phyloP scores from a whole-genome alignment of 306 rosid species.

The Acacia melanoxylon region DNA sequence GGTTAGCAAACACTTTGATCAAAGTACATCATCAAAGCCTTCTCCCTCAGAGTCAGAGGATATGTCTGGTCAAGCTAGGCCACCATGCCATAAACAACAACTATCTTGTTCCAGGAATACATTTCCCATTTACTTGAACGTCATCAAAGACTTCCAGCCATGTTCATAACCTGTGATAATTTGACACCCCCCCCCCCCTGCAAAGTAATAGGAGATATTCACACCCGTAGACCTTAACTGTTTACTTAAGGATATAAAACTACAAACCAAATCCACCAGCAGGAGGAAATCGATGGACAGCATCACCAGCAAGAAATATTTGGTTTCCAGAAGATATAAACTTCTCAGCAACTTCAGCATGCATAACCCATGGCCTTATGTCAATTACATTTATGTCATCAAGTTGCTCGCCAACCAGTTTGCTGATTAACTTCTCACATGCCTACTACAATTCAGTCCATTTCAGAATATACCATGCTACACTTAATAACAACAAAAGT shows the following conservation, averaged over 20 bases:
- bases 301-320: slow-evolving; percentile 87
- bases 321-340: slow-evolving; percentile 56
- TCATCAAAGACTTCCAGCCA: slow-evolving; percentile 7
- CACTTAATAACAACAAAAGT: slow-evolving; percentile 16
- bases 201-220: slow-evolving; percentile 16
- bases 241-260: slow-evolving; percentile 29
- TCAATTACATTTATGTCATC: slow-evolving; percentile 71
- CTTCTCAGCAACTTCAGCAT: slow-evolving; percentile 96
- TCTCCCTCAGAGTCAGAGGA: background rate
- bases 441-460: slow-evolving; percentile 50
- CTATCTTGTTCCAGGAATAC: background rate
- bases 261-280: slow-evolving; percentile 98
- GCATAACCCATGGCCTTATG: slow-evolving; percentile 95
- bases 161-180: background rate
- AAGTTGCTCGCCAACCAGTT: slow-evolving; percentile 80
- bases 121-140: background rate
- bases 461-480: slow-evolving; percentile 25
- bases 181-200: background rate
- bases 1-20: background rate
- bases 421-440: slow-evolving; percentile 70
- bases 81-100: too few species aligned
- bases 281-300: slow-evolving; percentile 98
- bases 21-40: background rate
- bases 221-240: slow-evolving; percentile 12
- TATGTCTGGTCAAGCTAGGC: background rate